These are phyloP conservation scores for Vachellia pachyceras DNA, from an alignment of 306 rosid genomes.

Conservation along the genomic window DNA sequence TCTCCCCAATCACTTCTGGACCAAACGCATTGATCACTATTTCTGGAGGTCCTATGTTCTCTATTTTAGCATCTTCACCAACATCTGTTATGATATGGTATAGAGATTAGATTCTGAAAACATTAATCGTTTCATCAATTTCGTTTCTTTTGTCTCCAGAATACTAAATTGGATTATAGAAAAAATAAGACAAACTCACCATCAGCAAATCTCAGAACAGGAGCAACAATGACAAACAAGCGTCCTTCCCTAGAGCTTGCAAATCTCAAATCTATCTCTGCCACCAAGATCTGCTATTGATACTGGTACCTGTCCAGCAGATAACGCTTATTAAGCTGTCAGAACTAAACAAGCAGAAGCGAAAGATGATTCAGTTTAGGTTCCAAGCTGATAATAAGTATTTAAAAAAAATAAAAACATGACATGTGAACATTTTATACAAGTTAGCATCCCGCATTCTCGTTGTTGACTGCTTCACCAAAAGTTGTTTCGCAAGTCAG, in stretches of 20 bases:
- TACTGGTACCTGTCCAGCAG: slow-evolving; percentile 80
- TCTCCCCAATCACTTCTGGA: slow-evolving; percentile 94
- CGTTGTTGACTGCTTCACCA: not conserved
- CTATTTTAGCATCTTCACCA: slow-evolving; percentile 84
- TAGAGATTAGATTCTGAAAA: slow-evolving; percentile 28
- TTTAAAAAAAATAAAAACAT: not conserved
- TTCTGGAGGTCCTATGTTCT: slow-evolving; percentile 86
- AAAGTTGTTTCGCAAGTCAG: not conserved
- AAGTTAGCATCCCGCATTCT: not conserved
- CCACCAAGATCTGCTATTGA: slow-evolving; percentile 99
- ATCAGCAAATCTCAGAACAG: slow-evolving; percentile 89
- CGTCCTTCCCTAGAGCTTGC: slow-evolving; percentile 86
- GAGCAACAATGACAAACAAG: slow-evolving; percentile 83
- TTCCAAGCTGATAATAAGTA: not conserved
- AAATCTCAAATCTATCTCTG: slow-evolving; percentile 90
- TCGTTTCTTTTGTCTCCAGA: slow-evolving; percentile 17
- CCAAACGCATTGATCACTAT: slow-evolving; percentile 91
- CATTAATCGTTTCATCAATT: not conserved
- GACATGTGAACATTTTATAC: not conserved
- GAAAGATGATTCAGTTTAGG: not conserved
- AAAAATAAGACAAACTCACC: slow-evolving; percentile 48
- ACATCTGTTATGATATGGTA: slow-evolving; percentile 52
- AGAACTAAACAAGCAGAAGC: not conserved
- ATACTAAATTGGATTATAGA: slow-evolving; percentile 1
- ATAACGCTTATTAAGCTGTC: slow-evolving; percentile 21